A percentile compares a stretch with the other conserved stretches of the same genome.
These are phyloP conservation scores for Boletus subcaerulescens DNA, from an alignment of 768 basidiomycete genomes.

Conservation along the genomic window DNA sequence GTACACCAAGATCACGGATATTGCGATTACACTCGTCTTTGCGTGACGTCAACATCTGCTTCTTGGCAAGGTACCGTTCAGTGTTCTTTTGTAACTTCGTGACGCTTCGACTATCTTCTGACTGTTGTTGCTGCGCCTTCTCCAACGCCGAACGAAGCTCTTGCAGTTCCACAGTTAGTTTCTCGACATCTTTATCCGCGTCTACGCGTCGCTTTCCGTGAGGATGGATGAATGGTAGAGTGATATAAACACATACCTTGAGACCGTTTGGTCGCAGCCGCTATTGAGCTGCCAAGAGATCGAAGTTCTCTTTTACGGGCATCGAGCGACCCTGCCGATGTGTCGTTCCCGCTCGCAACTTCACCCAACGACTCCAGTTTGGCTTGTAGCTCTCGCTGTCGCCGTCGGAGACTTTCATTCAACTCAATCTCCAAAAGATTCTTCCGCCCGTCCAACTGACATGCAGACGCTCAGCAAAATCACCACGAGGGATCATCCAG, in stretches of 20 bases:
- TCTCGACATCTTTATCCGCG: slow-evolving; percentile 72
- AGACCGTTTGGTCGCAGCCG: slow-evolving; percentile 57
- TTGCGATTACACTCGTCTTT: slow-evolving; percentile 95
- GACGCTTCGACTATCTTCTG: slow-evolving; percentile 83
- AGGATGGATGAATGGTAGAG: neutral
- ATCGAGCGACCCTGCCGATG: slow-evolving; percentile 66
- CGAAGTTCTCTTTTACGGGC: slow-evolving; percentile 66
- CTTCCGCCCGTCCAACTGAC: slow-evolving; percentile 62
- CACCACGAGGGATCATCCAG: neutral
- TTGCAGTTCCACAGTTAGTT: slow-evolving; percentile 58
- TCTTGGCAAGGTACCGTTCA: slow-evolving; percentile 90
- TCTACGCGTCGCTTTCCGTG: slow-evolving; percentile 36
- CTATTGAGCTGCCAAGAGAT: slow-evolving; percentile 63
- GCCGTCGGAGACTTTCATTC: slow-evolving; percentile 80
- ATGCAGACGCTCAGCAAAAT: neutral
- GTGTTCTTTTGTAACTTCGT: slow-evolving; percentile 93
- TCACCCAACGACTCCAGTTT: slow-evolving; percentile 78
- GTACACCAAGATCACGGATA: slow-evolving; percentile 92
- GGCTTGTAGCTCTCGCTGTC: slow-evolving; percentile 70
- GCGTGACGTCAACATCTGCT: slow-evolving; percentile 76
- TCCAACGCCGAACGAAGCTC: slow-evolving; percentile 67
- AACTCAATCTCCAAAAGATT: slow-evolving; percentile 89
- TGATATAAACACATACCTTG: slow-evolving; percentile 41
- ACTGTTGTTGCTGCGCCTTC: slow-evolving; percentile 73
- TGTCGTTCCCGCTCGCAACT: slow-evolving; percentile 49